Evolutionary conservation across 2,329 filamentous ascomycete genomes (phyloP).

Genomic region (Gyromitra esculenta): DNA sequence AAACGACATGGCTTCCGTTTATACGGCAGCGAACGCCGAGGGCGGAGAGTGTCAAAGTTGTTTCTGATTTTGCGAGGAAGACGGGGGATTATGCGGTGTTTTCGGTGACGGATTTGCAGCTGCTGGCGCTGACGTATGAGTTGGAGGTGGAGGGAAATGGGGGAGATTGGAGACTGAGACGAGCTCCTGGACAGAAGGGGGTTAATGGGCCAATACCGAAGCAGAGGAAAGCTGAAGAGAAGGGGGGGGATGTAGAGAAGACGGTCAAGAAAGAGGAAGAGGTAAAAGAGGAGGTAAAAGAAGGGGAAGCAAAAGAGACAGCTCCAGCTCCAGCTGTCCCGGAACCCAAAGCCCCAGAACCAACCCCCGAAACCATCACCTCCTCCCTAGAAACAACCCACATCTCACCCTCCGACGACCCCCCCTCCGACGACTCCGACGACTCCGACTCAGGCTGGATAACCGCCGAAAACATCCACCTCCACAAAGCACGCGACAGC

Average conservation of each 20-base stretch:
- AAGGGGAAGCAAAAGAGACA: constrained; percentile 13
- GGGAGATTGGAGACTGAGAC: constrained; percentile 87
- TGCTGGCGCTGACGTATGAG: constrained; percentile 91
- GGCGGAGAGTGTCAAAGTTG: constrained; percentile 79
- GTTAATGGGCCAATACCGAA: constrained; percentile 51
- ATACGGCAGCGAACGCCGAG: constrained; percentile 78
- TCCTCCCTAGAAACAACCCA: constrained; percentile 3
- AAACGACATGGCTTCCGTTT: constrained; percentile 87
- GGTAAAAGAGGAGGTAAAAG: constrained; percentile 5
- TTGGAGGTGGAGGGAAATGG: constrained; percentile 84
- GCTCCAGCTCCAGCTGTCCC: neutral
- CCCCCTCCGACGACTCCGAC: constrained; percentile 49
- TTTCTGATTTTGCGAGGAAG: constrained; percentile 84
- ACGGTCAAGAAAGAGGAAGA: neutral
- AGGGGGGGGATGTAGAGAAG: constrained; percentile 3
- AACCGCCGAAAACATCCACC: constrained; percentile 89
- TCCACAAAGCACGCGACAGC: constrained; percentile 76
- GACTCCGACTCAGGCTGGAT: constrained; percentile 78
- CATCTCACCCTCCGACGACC: constrained; percentile 24
- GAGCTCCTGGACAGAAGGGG: constrained; percentile 57
- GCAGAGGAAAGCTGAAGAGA: neutral
- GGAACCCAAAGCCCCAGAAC: neutral
- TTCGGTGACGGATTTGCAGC: constrained; percentile 86
- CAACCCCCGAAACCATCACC: neutral
- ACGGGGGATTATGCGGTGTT: constrained; percentile 90